Conservation (phyloP, 805 yeast genomes). For the Wickerhamiella cacticola region DNA sequence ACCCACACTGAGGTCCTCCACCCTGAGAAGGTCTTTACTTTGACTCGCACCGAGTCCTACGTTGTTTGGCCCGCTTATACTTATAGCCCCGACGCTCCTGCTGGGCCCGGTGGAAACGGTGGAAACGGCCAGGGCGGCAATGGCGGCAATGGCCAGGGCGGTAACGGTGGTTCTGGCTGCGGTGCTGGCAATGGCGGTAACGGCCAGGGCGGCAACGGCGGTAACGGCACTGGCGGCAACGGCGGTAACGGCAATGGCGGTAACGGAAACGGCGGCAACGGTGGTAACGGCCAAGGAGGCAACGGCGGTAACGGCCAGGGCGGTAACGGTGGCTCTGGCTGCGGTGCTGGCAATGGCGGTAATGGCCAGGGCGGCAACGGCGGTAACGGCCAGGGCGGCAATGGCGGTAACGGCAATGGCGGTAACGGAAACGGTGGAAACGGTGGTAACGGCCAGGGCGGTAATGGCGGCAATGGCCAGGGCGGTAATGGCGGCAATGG, state of each 20-base stretch:
- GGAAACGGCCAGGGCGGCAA: background rate
- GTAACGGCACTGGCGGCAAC: constrained; percentile 1
- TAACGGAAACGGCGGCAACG: background rate
- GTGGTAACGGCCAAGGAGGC: constrained; percentile 2
- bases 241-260: constrained; percentile 2
- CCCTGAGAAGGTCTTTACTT: constrained; percentile 14
- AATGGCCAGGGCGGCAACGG: constrained; percentile 4
- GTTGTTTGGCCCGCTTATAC: constrained; percentile 13
- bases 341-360: constrained; percentile 1
- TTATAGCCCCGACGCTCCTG: constrained; percentile 1
- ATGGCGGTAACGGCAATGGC: constrained; percentile 1
- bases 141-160: background rate
- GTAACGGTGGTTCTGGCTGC: background rate
- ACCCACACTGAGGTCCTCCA: constrained; percentile 13
- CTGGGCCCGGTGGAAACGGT: background rate
- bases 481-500: background rate
- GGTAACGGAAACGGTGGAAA: background rate
- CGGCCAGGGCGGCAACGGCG: constrained; percentile 3
- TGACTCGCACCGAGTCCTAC: constrained; percentile 14
- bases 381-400: constrained; percentile 4
- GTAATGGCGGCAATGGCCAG: background rate
- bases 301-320: constrained; percentile 2
- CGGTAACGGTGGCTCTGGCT: constrained; percentile 3
- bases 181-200: background rate
- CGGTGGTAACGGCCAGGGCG: background rate